These are phyloP conservation scores for Serendipita sp. DNA, from an alignment of 1,284 basidiomycete genomes.

Conservation along the genomic window DNA sequence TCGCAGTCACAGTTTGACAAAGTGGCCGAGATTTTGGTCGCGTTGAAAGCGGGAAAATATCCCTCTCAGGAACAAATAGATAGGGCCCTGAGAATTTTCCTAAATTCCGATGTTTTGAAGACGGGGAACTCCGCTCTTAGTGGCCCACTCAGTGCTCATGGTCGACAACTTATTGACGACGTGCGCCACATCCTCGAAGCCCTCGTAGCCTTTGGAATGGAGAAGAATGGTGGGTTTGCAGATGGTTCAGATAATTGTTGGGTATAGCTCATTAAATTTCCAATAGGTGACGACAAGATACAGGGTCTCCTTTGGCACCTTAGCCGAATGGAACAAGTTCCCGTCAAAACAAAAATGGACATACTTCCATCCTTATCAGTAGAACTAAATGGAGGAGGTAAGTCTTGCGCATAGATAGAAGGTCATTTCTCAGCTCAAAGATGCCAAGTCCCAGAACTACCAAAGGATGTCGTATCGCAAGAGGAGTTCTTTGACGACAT, in stretches of 20 bases:
- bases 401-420: not conserved
- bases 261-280: not conserved
- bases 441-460: conserved; percentile 15
- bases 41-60: conserved; percentile 32
- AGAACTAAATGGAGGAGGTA: conserved; percentile 8
- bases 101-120: conserved; percentile 26
- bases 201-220: conserved; percentile 27
- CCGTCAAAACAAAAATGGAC: conserved; percentile 20
- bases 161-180: conserved; percentile 23
- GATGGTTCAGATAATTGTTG: not conserved
- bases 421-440: not conserved
- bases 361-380: conserved; percentile 10
- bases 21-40: conserved; percentile 28
- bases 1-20: conserved; percentile 21
- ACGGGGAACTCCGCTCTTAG: conserved; percentile 14
- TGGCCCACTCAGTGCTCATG: conserved; percentile 23
- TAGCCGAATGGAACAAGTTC: conserved; percentile 17
- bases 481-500: conserved; percentile 26
- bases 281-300: conserved; percentile 30
- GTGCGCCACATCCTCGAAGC: conserved; percentile 25
- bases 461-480: conserved; percentile 13
- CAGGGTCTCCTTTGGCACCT: conserved; percentile 30
- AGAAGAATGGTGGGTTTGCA: conserved; percentile 33
- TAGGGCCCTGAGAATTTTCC: conserved; percentile 19
- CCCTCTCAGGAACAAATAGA: conserved; percentile 34